These are phyloP conservation scores for Fusarium citri DNA, from an alignment of 2,329 filamentous ascomycete species.

Conservation along the genomic window DNA sequence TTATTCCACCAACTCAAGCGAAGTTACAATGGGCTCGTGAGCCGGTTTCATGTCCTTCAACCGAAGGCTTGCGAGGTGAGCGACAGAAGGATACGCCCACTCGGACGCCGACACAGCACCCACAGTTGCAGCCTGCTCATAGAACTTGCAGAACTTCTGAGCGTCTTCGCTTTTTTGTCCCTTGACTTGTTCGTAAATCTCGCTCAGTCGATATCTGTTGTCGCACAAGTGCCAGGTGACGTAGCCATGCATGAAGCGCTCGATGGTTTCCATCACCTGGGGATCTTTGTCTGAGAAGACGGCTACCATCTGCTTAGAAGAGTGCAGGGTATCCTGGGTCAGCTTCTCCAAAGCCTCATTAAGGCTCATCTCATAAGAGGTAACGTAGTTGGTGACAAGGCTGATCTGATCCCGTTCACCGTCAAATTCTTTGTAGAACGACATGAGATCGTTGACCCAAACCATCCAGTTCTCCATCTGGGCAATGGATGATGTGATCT, in stretches of 20 bases:
- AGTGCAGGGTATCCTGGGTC: background rate
- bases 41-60: background rate
- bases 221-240: background rate
- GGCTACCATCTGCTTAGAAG: background rate
- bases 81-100: background rate
- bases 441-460: slow-evolving; percentile 3
- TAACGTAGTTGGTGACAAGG: background rate
- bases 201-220: background rate
- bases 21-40: background rate
- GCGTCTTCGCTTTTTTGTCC: background rate
- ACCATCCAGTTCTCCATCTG: slow-evolving; percentile 10
- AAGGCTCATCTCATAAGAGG: background rate
- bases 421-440: slow-evolving; percentile 5
- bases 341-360: background rate
- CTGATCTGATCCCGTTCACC: background rate
- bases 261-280: slow-evolving; percentile 3
- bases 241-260: slow-evolving; percentile 3
- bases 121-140: background rate
- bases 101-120: background rate
- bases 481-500: background rate
- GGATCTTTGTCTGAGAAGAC: slow-evolving; percentile 1
- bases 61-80: background rate
- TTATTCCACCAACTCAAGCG: background rate
- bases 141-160: background rate
- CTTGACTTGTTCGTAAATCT: background rate